A percentile compares a stretch with the other conserved stretches of the same genome.
Conservation (phyloP, 176 grass and related monocot species). For the Eragrostis nindensis region DNA sequence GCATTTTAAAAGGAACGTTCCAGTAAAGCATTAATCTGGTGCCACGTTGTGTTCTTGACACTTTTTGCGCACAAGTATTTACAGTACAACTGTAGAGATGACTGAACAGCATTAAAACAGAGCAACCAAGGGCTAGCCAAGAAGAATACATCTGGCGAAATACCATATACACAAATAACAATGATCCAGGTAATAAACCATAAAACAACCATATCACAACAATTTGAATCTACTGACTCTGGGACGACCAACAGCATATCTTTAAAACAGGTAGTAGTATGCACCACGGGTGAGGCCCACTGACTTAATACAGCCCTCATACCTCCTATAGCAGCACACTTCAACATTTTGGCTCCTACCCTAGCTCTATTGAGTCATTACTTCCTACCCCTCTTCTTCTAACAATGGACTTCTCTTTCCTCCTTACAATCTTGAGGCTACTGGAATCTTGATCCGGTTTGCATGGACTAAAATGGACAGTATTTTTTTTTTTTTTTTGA, state of each 20-base stretch:
- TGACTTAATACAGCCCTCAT: background rate
- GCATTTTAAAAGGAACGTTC: background rate
- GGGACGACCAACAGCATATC: background rate
- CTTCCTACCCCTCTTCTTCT: background rate
- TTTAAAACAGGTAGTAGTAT: background rate
- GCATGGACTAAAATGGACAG: background rate
- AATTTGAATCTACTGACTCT: background rate
- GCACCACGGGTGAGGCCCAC: background rate
- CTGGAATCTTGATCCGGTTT: background rate
- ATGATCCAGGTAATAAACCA: background rate
- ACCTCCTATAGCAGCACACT: background rate
- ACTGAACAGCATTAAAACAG: background rate
- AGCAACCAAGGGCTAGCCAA: background rate
- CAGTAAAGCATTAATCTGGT: background rate
- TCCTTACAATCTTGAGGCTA: background rate
- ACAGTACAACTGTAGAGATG: no score
- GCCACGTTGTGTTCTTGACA: background rate
- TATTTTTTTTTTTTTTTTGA: no score
- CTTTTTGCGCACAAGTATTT: background rate
- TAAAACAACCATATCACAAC: background rate
- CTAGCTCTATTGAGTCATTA: background rate
- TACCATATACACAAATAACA: background rate
- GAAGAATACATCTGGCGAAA: background rate
- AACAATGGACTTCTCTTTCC: background rate
- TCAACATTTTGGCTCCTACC: background rate